Base-by-base conservation (phyloP, 208 protist genomes). In the Leishmania martiniquensis region DNA sequence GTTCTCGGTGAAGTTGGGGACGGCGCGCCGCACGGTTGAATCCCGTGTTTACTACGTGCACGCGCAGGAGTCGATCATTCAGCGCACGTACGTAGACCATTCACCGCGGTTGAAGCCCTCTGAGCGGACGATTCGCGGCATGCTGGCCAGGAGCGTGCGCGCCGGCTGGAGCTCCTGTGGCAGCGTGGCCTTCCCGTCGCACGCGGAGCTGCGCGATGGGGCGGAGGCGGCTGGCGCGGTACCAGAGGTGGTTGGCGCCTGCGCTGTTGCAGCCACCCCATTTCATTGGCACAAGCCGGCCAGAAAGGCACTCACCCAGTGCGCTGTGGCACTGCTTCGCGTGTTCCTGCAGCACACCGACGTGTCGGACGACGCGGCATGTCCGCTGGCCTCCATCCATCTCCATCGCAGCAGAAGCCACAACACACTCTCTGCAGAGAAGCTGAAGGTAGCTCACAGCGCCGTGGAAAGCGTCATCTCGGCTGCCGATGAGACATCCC, bases 121-220 rank as follows among this genome's bases (percentile, higher is more conserved):
- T 67, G 75, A 69, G 67, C 75, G 60, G 51, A 72, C 85, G n/a
- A 85, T 76, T 57, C 42, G 87, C 34, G 84, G 86, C 45, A 79
- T 75, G 72, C 81, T 95, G 49, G 83, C 84, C 57, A 84, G 93
- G 32, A 94, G 90, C 77, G 91, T 91, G 73, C 88, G 93, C 4
- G 87, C 82, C 62, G 87, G 84, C 15, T 97, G 91, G 91, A 37
- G 71, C 74, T 51, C 72, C 22, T 68, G 70, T 42, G 90, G 89
- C 22, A 63, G 47, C 71, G 13, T 98, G 39, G 85, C 78, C 15
- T 78, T 85, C 66, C 91, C 94, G 15, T 80, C 81, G 32, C 93
- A 93, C 83, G 85, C 91, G 32, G 87, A 77, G 66, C 78, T 97
- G 57, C 87, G 89, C 65, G 94, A 97, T 76, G 91, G 84, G 20